Percentiles rank a stretch among this genome's conserved stretches.
Conservation (phyloP, 768 basidiomycete species). For the Lactarius trivialis region DNA sequence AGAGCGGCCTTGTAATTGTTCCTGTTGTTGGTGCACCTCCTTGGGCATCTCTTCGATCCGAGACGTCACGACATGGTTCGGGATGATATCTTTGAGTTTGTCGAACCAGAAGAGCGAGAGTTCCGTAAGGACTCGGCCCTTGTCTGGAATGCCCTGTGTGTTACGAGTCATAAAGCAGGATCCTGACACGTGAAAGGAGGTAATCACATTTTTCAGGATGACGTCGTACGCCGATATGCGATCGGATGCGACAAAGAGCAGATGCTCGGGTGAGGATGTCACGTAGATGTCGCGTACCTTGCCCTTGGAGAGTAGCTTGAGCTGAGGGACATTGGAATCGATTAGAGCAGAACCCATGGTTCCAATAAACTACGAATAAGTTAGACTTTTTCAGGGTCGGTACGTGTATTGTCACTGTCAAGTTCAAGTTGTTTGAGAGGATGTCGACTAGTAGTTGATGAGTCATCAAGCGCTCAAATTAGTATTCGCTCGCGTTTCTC, state of each 20-base stretch:
- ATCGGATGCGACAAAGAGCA: slow-evolving; percentile 93
- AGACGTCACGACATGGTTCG: slow-evolving; percentile 83
- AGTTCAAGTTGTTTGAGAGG: not conserved
- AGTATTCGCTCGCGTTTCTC: too few species aligned
- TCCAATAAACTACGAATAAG: not conserved
- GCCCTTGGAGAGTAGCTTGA: slow-evolving; percentile 75
- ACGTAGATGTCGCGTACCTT: slow-evolving; percentile 96
- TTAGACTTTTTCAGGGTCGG: not conserved
- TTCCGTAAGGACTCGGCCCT: slow-evolving; percentile 82
- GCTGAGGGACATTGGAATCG: slow-evolving; percentile 49
- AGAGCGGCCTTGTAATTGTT: slow-evolving; percentile 72
- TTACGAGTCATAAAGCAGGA: not conserved
- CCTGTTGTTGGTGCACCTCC: slow-evolving; percentile 65
- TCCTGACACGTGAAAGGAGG: not conserved
- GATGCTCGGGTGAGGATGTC: slow-evolving; percentile 57
- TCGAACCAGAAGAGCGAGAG: slow-evolving; percentile 96
- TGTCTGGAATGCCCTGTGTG: slow-evolving; percentile 86
- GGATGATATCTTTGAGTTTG: slow-evolving; percentile 69
- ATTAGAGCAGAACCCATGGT: slow-evolving; percentile 35
- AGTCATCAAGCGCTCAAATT: too few species aligned
- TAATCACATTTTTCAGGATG: slow-evolving; percentile 77
- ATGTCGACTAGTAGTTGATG: too few species aligned
- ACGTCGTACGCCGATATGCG: slow-evolving; percentile 97
- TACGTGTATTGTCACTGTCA: not conserved
- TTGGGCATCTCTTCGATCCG: slow-evolving; percentile 76